Conservation (phyloP, 768 basidiomycete genomes). For the Amanita molliuscula region DNA sequence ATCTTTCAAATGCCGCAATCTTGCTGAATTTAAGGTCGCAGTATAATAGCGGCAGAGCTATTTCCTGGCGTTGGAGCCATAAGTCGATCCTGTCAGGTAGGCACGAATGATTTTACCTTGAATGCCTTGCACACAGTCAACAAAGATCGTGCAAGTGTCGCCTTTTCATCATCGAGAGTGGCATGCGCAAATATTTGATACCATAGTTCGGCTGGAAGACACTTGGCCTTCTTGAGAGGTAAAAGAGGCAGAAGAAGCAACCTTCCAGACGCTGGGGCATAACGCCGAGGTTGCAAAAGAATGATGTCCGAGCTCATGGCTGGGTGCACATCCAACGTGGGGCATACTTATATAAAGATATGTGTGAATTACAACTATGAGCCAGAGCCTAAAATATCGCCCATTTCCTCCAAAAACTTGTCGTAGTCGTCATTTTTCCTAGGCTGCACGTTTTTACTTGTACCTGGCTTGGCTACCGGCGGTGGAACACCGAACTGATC, state of each 20-base stretch:
- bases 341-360: neutral
- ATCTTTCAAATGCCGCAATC: conserved; percentile 37
- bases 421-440: conserved; percentile 59
- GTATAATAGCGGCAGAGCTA: conserved; percentile 60
- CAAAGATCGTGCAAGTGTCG: conserved; percentile 22
- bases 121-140: conserved; percentile 36
- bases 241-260: conserved; percentile 63
- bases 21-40: conserved; percentile 36
- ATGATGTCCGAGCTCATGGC: conserved; percentile 28
- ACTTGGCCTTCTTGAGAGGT: conserved; percentile 38
- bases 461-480: conserved; percentile 11
- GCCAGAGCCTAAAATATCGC: conserved; percentile 39
- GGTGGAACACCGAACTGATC: conserved; percentile 44
- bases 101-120: conserved; percentile 23
- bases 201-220: conserved; percentile 69
- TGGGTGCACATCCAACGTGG: neutral
- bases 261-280: conserved; percentile 45
- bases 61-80: conserved; percentile 31
- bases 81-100: neutral
- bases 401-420: conserved; percentile 70
- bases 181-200: conserved; percentile 41
- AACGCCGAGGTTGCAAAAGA: conserved; percentile 59
- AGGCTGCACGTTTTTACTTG: conserved; percentile 12
- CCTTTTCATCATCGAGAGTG: conserved; percentile 15
- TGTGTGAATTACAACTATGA: neutral